A percentile compares a stretch with the other conserved stretches of the same genome.
phyloP scores from a whole-genome alignment of 345 rosid species.

The Pelargonium nanum region DNA sequence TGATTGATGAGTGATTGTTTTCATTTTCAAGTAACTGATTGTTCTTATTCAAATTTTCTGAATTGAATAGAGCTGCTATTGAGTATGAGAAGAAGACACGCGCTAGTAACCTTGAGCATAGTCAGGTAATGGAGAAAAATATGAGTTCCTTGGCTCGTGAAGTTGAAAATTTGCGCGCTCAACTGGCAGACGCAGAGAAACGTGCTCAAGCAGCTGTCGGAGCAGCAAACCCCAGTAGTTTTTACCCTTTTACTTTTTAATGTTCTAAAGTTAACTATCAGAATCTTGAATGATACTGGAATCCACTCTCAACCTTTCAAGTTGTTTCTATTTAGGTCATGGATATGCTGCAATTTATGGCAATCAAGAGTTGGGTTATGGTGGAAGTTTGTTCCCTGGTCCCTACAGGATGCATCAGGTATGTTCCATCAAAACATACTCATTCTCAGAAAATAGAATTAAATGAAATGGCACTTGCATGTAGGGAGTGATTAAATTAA shows the following conservation, averaged over 20 bases:
- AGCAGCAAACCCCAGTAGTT: slow-evolving; percentile 39
- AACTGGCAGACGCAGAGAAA: slow-evolving; percentile 39
- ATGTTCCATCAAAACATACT: background rate
- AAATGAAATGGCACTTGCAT: background rate
- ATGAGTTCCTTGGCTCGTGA: slow-evolving; percentile 33
- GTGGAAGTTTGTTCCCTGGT: slow-evolving; percentile 25
- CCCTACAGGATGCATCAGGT: slow-evolving; percentile 45
- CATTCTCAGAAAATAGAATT: background rate
- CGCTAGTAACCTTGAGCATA: slow-evolving; percentile 54
- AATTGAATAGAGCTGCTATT: slow-evolving; percentile 47
- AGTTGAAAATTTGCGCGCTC: slow-evolving; percentile 34
- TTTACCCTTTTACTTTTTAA: background rate
- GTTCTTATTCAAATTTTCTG: background rate
- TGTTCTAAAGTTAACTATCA: background rate
- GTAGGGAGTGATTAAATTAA: background rate
- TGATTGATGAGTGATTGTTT: background rate
- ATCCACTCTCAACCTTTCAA: slow-evolving; percentile 5
- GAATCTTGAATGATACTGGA: background rate
- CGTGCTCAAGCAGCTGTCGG: slow-evolving; percentile 35
- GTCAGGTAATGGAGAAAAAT: slow-evolving; percentile 52
- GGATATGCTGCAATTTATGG: slow-evolving; percentile 35
- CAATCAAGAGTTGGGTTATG: slow-evolving; percentile 25
- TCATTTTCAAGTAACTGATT: slow-evolving; percentile 2
- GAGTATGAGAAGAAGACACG: slow-evolving; percentile 64
- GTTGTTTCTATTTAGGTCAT: slow-evolving; percentile 20